These are phyloP conservation scores for Iris pallida DNA, from an alignment of 116 monocot genomes.

Conservation along the genomic window DNA sequence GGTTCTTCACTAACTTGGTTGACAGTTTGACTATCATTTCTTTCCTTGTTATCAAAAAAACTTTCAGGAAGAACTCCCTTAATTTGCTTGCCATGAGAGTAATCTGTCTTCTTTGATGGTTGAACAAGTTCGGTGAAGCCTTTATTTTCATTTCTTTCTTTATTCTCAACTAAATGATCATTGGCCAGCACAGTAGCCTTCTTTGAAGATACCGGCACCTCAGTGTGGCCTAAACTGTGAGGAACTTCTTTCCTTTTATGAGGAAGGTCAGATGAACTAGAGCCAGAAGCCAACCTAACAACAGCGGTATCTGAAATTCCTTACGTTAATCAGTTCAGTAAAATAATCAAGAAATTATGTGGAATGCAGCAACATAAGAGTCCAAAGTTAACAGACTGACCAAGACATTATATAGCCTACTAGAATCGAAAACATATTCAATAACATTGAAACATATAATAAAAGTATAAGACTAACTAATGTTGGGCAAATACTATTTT, in stretches of 20 bases:
- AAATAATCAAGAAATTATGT: too few species aligned
- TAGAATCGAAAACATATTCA: too few species aligned
- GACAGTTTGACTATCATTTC: slow-evolving; percentile 11
- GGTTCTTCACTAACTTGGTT: neutral
- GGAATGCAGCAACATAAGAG: too few species aligned
- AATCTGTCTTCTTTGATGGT: slow-evolving; percentile 8
- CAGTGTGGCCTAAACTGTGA: neutral
- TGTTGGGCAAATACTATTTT: too few species aligned
- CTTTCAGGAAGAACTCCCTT: slow-evolving; percentile 46
- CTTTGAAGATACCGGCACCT: slow-evolving; percentile 15
- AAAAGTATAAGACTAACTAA: too few species aligned
- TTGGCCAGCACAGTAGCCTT: slow-evolving; percentile 1
- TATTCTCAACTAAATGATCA: slow-evolving; percentile 4
- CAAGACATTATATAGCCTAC: too few species aligned
- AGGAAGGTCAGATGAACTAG: neutral
- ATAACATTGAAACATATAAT: too few species aligned
- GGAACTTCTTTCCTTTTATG: neutral
- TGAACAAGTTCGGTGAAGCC: slow-evolving; percentile 7
- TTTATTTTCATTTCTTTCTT: slow-evolving; percentile 9
- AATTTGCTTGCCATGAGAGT: slow-evolving; percentile 21
- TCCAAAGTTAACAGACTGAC: too few species aligned
- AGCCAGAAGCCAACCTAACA: neutral
- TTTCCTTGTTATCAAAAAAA: slow-evolving; percentile 34
- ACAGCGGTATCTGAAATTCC: too few species aligned
- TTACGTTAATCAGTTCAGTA: too few species aligned